phyloP scores from a whole-genome alignment of 192 early-diverging fungal genomes.

The Entophlyctis luteolus region DNA sequence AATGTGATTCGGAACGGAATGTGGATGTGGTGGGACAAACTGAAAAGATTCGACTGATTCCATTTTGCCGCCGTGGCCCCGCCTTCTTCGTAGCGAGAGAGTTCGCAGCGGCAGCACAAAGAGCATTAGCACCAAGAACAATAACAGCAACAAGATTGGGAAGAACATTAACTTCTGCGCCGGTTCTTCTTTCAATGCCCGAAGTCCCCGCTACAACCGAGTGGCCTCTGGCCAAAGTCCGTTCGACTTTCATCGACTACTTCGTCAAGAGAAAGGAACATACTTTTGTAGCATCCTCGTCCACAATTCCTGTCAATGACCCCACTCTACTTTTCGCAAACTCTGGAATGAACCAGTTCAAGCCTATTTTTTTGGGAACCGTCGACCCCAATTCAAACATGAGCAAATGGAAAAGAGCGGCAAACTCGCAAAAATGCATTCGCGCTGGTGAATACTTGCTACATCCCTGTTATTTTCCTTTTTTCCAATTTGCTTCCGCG shows the following conservation, averaged over 20 bases:
- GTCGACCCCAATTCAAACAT: conserved; percentile 90
- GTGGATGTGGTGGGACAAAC: too few species aligned
- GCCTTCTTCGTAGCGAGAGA: too few species aligned
- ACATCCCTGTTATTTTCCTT: conserved; percentile 3
- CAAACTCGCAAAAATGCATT: conserved; percentile 98
- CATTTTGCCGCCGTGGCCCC: too few species aligned
- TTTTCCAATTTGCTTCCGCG: neutral
- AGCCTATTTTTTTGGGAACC: conserved; percentile 93
- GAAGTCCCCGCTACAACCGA: neutral
- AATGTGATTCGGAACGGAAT: too few species aligned
- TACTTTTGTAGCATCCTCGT: conserved; percentile 68
- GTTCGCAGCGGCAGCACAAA: too few species aligned
- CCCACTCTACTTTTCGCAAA: conserved; percentile 83
- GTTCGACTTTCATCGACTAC: conserved; percentile 83
- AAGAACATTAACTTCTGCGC: too few species aligned
- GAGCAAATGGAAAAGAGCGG: conserved; percentile 84
- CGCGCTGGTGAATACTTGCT: conserved; percentile 77
- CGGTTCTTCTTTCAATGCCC: neutral
- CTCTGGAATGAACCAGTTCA: conserved; percentile 60
- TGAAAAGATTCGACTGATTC: neutral
- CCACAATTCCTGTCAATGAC: conserved; percentile 92
- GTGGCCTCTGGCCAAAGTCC: conserved; percentile 79
- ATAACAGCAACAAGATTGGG: too few species aligned
- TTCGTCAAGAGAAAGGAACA: conserved; percentile 67
- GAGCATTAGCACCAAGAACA: too few species aligned